Evolutionary conservation across 2,329 filamentous ascomycete species (phyloP), one percentile per base, ranked within the genome.

Genomic region (Fusarium hostae): DNA sequence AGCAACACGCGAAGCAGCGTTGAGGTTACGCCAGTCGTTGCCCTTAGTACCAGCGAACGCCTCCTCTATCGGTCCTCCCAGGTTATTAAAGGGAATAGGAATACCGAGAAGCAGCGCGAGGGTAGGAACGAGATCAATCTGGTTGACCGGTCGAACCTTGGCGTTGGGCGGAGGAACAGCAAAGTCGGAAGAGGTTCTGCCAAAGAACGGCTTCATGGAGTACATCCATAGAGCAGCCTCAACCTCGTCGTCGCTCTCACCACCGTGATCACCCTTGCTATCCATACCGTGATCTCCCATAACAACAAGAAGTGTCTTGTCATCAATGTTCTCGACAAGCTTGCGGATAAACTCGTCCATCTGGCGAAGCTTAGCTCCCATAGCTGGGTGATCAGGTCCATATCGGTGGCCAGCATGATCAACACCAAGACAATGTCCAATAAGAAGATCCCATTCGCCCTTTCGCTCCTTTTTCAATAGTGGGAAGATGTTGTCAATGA

Each of bases 231-330:
- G 82, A 4, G 96, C 94, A 61, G 96, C 94, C 81, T 99, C 91
- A 10, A 99, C 89, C 80, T 99, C 96, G 71, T 98, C 94, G 74
- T 98, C 94, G 35, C 95, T 98, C 84, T 99, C 96, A 59, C 96
- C 96, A n/a, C 96, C 96, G 78, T 99, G 96, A 74, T 99, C 96
- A 22, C 96, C 96, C 83, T 99, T 98, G 67, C 89, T 86, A 80
- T 99, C 96, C 96, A 99, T 99, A 15, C 96, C 96, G 78, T 99
- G 96, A 79, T 99, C 96, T n/a, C 96, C 96, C 94, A 99, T 97
- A 18, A 99, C 93, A 24, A 99, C 90, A 39, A 99, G 84, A 26
- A 99, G 84, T 0, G 96, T 99, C 60, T 94, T 85, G 58, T 98
- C 92, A 75, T 97, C 95, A 22, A 99, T 84, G 6, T 84, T 84